Evolutionary conservation across 371 early-diverging fungal species (phyloP).

Genomic region (Chytridium lagenaria): DNA sequence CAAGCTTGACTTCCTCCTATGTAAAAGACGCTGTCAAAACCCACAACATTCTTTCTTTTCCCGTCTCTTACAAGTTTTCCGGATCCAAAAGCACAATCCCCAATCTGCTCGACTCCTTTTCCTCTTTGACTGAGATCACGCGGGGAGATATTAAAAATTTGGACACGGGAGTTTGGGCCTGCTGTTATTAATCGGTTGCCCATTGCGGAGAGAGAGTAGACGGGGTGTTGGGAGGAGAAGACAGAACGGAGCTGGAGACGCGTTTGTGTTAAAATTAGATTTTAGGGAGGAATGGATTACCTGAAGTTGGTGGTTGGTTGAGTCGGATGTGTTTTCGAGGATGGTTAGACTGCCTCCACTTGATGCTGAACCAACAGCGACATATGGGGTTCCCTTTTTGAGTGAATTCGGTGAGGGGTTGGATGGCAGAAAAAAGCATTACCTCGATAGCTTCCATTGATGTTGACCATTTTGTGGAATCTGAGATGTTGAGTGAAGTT

Average conservation of each 20-base stretch:
- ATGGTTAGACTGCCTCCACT: constrained; percentile 50
- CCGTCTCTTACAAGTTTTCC: constrained; percentile 27
- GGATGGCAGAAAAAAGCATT: neutral
- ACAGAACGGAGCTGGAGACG: constrained; percentile 49
- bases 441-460: constrained; percentile 27
- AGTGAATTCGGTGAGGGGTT: neutral
- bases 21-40: neutral
- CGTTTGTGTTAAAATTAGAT: no score
- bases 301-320: neutral
- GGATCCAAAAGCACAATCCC: constrained; percentile 33
- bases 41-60: neutral
- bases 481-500: constrained; percentile 18
- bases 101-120: constrained; percentile 47
- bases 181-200: constrained; percentile 44
- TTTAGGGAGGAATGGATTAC: neutral
- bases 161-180: constrained; percentile 45
- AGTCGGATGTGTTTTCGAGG: constrained; percentile 29
- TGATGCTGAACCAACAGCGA: constrained; percentile 50
- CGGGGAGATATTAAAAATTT: constrained; percentile 42
- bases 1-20: constrained; percentile 35
- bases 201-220: constrained; percentile 40
- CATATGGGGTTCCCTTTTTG: constrained; percentile 42
- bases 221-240: constrained; percentile 45
- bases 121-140: constrained; percentile 44
- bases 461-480: constrained; percentile 27